These are phyloP conservation scores for Echinosophora koreensis DNA, from an alignment of 306 rosid species.

Conservation along the genomic window DNA sequence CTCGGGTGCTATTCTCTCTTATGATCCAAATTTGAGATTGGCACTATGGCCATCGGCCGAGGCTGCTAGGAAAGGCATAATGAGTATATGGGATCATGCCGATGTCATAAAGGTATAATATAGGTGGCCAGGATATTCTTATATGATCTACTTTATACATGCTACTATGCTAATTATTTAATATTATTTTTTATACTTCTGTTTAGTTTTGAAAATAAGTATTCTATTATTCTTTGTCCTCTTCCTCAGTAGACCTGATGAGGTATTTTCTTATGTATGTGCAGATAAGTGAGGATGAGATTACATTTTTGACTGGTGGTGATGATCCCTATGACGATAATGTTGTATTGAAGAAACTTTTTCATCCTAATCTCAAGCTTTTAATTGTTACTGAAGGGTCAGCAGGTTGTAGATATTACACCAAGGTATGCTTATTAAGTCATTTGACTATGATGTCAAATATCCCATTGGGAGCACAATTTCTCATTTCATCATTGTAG, in stretches of 20 bases:
- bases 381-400: constrained; percentile 82
- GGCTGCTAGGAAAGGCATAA: constrained; percentile 74
- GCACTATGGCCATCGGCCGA: constrained; percentile 87
- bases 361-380: constrained; percentile 76
- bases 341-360: constrained; percentile 75
- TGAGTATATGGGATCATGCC: constrained; percentile 88
- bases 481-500: constrained; percentile 18
- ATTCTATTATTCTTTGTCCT: neutral
- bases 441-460: constrained; percentile 8
- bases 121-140: neutral
- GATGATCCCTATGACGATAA: constrained; percentile 77
- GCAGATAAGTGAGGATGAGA: constrained; percentile 88
- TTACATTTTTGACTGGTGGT: constrained; percentile 74
- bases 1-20: constrained; percentile 86
- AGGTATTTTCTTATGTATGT: constrained; percentile 36
- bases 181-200: neutral
- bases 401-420: constrained; percentile 81
- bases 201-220: constrained; percentile 20
- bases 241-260: constrained; percentile 26
- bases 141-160: neutral
- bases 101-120: constrained; percentile 81
- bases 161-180: neutral
- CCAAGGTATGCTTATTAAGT: constrained; percentile 60
- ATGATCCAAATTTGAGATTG: constrained; percentile 92
- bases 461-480: constrained; percentile 4